These are phyloP conservation scores for Aspergillus ustus DNA, from an alignment of 2,329 filamentous ascomycete species.

Conservation along the genomic window DNA sequence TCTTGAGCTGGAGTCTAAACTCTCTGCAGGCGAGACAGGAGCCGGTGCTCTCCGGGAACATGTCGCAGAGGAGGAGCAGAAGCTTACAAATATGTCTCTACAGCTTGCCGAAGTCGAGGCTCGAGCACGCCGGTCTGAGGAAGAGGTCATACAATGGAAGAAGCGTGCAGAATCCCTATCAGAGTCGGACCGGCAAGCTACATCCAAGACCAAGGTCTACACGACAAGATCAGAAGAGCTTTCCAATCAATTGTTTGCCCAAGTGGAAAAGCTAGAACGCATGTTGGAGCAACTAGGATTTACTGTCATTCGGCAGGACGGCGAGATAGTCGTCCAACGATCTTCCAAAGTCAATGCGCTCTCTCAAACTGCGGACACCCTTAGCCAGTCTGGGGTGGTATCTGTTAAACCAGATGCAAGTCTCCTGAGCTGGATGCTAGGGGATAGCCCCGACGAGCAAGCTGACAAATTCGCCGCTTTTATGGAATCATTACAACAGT, in stretches of 20 bases:
- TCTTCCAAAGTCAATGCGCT: slow-evolving; percentile 58
- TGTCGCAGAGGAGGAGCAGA: slow-evolving; percentile 75
- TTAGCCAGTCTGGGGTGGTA: slow-evolving; percentile 40
- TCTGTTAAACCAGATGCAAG: slow-evolving; percentile 65
- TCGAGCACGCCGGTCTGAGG: slow-evolving; percentile 75
- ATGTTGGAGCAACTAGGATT: slow-evolving; percentile 89
- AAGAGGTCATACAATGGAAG: slow-evolving; percentile 71
- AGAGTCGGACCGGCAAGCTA: slow-evolving; percentile 39
- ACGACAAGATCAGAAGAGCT: slow-evolving; percentile 78
- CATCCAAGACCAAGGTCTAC: slow-evolving; percentile 68
- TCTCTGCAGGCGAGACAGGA: slow-evolving; percentile 82
- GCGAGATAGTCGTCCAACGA: slow-evolving; percentile 75
- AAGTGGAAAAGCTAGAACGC: slow-evolving; percentile 81
- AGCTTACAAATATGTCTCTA: slow-evolving; percentile 68
- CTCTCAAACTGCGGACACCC: slow-evolving; percentile 40
- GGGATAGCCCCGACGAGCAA: slow-evolving; percentile 68
- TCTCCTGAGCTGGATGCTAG: slow-evolving; percentile 81
- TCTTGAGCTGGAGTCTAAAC: slow-evolving; percentile 68
- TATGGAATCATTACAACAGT: slow-evolving; percentile 72
- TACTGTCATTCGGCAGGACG: slow-evolving; percentile 73
- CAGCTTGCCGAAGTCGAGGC: slow-evolving; percentile 76
- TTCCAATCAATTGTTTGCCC: slow-evolving; percentile 78
- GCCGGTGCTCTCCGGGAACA: slow-evolving; percentile 77
- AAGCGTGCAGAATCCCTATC: slow-evolving; percentile 56
- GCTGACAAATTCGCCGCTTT: slow-evolving; percentile 75